Conservation (phyloP, 371 early-diverging fungal genomes). For the Batrachochytrium dendrobatidis region DNA sequence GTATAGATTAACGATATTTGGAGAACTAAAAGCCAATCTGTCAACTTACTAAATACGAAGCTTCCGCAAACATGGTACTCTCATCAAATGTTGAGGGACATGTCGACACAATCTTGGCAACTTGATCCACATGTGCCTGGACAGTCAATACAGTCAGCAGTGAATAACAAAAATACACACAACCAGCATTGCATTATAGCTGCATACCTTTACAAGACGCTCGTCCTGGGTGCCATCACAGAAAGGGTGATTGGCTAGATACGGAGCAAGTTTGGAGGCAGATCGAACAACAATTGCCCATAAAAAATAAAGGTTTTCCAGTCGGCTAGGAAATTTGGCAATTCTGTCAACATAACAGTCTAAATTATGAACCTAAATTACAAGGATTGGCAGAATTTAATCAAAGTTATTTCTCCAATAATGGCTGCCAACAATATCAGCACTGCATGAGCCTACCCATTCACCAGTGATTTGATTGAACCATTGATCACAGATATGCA, state of each 20-base stretch:
- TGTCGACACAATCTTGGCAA: slow-evolving; percentile 49
- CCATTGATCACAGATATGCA: slow-evolving; percentile 91
- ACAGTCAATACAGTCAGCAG: not conserved
- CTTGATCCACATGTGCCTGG: slow-evolving; percentile 48
- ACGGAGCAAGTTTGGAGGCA: slow-evolving; percentile 71
- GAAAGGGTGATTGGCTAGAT: slow-evolving; percentile 62
- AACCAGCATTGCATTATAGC: too few species aligned
- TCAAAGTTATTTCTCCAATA: not conserved
- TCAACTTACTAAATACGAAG: slow-evolving; percentile 9
- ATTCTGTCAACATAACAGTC: slow-evolving; percentile 84
- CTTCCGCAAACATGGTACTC: slow-evolving; percentile 58
- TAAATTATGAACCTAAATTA: slow-evolving; percentile 46
- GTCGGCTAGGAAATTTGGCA: slow-evolving; percentile 80
- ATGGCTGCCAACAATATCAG: not conserved
- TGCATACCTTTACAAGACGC: slow-evolving; percentile 7
- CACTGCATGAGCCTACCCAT: slow-evolving; percentile 87
- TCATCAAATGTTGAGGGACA: slow-evolving; percentile 86
- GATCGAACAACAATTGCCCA: slow-evolving; percentile 81
- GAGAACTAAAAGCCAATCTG: not conserved
- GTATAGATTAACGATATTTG: slow-evolving; percentile 1
- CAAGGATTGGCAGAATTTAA: not conserved
- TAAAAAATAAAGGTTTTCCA: slow-evolving; percentile 90
- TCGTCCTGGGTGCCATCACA: slow-evolving; percentile 24
- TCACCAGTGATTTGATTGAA: slow-evolving; percentile 72
- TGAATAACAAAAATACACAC: not conserved